Base-by-base conservation (phyloP, 2,329 filamentous ascomycete genomes). In the Ascosphaera apis region DNA sequence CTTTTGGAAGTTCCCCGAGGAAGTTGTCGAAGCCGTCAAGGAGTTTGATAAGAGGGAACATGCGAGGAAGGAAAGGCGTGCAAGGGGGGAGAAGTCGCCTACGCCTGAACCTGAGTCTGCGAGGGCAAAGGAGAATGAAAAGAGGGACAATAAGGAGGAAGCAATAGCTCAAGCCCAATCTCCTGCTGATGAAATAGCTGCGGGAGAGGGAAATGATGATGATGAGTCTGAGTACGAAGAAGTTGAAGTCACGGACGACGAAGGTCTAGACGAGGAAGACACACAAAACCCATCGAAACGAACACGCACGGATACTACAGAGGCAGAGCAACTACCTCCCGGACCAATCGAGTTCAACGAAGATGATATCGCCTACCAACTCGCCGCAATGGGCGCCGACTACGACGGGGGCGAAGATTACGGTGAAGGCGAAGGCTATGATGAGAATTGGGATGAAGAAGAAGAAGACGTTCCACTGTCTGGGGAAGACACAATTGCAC, bases 1-100 rank as follows among this genome's bases (percentile, higher is more conserved):
- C 54, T 83, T 83, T 54, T 98, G 91, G 88, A 82, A 82, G 48
- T 88, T 93, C 47, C 88, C 88, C 0, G 71, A 81, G 37, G 76
- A 88, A 51, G 65, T 98, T 25, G 75, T 84, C 66, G 73, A 76
- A 40, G 82, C 72, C 0, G 68, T 75, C 1, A 51, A 68, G 3
- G 69, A 72, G 11, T 79, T 88, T 37, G 72, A 76, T 47, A 57
- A 58, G 16, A 60, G 81, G 37, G 82, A 92, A 53, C 71, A 76
- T 51, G 72, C 75, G 44, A 68, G 70, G 40, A 75, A 56, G 60
- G 70, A 57, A 55, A 66, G 47, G 69, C 72, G 57, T 41, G 46
- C 57, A 45, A 49, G 47, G 3, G 48, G 8, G 8, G 25, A 33
- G 13, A 16, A 23, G 23, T 38, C 21, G 34, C 15, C 25, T n/a